Evolutionary conservation across 2,329 filamentous ascomycete genomes (phyloP), one percentile per base, ranked within the genome.

Genomic region (Paecilomyces variotii): DNA sequence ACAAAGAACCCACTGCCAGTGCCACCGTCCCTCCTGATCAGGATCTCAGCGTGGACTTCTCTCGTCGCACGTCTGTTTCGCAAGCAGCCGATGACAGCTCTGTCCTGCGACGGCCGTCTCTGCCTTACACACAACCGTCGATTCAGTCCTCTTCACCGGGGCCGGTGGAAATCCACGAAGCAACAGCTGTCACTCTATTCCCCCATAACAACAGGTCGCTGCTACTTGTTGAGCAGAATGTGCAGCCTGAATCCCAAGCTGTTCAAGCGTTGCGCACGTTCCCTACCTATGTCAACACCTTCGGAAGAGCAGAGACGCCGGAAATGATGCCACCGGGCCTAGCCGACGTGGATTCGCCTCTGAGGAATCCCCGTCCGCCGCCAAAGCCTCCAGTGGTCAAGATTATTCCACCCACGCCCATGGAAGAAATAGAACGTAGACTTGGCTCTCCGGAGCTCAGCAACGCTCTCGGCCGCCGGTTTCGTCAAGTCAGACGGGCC

Each of bases 191-290:
- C 12, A 82, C 78, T 59, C 79, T 86, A 34, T 86, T 81, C 61
- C 80, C 84, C 2, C 85, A 87, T 70, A 84, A 84, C 69, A 87
- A 87, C 62, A 74, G 83, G 51, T 86, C 83, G 5, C 71, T 87
- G 4, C 73, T 87, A n/a, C 71, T 87, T n/a, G 81, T 87, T n/a
- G 81, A 87, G 64, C 80, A 83, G 57, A 67, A 70, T 53, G 63
- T 69, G 53, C 67, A 70, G 27, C 57, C 64, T 9, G 68, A 71
- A 49, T 68, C 71, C 9, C 68, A 59, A 14, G 67, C 65, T 26
- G 67, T 72, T n/a, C 69, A 65, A 51, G 63, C 63, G 12, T 61
- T 70, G 27, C 69, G 66, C 39, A 65, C 62, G 19, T 39, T 64
- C 52, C 55, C 59, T 26, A 45, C 58, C 30, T 59, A 58, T 14